A percentile compares a stretch with the other conserved stretches of the same genome.
These are phyloP conservation scores for Haplosporangium sp. DNA, from an alignment of 371 early-diverging fungal species.

Conservation along the genomic window DNA sequence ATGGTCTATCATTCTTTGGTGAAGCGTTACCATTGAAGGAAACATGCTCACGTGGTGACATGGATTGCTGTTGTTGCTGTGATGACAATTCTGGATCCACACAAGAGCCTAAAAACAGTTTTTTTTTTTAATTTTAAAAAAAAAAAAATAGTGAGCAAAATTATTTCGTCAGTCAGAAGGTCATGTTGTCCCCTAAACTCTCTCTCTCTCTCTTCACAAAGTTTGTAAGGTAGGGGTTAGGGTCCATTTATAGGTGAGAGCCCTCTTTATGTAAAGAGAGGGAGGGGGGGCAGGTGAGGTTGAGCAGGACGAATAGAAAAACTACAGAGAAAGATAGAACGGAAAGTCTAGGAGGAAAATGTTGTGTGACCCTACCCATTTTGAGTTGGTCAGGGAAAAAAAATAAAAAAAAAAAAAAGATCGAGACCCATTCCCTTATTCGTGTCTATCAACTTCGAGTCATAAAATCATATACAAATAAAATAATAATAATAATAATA, in stretches of 20 bases:
- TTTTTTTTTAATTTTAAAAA: neutral
- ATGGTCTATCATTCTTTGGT: constrained; percentile 31
- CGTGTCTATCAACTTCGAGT: too few relatives aligned
- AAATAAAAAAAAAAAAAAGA: neutral
- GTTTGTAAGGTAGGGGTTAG: neutral
- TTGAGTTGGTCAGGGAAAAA: neutral
- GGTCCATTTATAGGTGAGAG: constrained; percentile 26
- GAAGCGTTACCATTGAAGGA: constrained; percentile 17
- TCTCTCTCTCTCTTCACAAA: neutral
- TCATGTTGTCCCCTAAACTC: neutral
- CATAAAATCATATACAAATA: neutral
- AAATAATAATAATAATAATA: neutral
- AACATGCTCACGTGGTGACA: constrained; percentile 17
- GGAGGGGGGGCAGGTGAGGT: neutral
- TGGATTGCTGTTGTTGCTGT: constrained; percentile 3
- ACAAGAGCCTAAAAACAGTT: neutral
- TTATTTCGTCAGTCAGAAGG: neutral
- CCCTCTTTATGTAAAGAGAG: constrained; percentile 1
- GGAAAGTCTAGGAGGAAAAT: neutral
- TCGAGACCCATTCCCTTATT: too few relatives aligned
- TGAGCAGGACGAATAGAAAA: neutral
- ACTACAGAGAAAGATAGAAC: neutral
- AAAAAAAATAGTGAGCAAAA: neutral
- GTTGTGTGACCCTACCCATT: neutral
- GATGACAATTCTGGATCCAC: constrained; percentile 21